phyloP scores from a whole-genome alignment of 2,329 filamentous ascomycete genomes.

The Aspergillus piperis region DNA sequence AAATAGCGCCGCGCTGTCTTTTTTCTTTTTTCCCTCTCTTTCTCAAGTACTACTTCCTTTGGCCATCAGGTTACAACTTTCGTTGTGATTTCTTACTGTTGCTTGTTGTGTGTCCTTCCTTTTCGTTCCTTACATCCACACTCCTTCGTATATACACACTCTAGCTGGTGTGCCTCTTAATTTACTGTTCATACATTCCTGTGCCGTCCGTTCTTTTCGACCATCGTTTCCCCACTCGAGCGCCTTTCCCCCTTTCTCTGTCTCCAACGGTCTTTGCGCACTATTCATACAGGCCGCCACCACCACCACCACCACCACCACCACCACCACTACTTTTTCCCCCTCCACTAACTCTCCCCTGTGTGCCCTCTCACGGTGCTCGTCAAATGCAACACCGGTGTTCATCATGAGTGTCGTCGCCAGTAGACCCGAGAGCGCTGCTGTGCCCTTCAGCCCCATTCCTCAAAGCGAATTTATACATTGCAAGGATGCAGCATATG shows the following conservation, averaged over 20 bases:
- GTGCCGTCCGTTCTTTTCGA: constrained; percentile 1
- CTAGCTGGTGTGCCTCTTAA: constrained; percentile 3
- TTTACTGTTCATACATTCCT: constrained; percentile 4
- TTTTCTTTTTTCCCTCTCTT: constrained; percentile 5
- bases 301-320: background rate
- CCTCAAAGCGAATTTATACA: constrained; percentile 28
- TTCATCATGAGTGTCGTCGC: constrained; percentile 44
- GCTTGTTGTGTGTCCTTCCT: constrained; percentile 1
- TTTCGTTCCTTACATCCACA: constrained; percentile 3
- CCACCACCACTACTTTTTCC: background rate
- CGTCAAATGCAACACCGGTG: constrained; percentile 15
- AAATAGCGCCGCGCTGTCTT: constrained; percentile 20
- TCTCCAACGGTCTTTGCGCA: constrained; percentile 14
- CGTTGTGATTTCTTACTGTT: background rate
- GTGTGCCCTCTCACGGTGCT: constrained; percentile 15
- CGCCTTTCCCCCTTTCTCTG: constrained; percentile 14
- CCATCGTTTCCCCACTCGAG: constrained; percentile 14
- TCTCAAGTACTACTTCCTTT: constrained; percentile 5
- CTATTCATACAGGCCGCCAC: background rate
- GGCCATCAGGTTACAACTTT: background rate
- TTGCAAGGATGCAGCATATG: constrained; percentile 33
- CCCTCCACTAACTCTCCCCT: background rate
- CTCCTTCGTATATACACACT: constrained; percentile 7
- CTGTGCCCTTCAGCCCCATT: constrained; percentile 33
- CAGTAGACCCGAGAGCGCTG: constrained; percentile 39